Conservation (phyloP, 495 filamentous ascomycete genomes). For the Aspergillus sclerotioniger region DNA sequence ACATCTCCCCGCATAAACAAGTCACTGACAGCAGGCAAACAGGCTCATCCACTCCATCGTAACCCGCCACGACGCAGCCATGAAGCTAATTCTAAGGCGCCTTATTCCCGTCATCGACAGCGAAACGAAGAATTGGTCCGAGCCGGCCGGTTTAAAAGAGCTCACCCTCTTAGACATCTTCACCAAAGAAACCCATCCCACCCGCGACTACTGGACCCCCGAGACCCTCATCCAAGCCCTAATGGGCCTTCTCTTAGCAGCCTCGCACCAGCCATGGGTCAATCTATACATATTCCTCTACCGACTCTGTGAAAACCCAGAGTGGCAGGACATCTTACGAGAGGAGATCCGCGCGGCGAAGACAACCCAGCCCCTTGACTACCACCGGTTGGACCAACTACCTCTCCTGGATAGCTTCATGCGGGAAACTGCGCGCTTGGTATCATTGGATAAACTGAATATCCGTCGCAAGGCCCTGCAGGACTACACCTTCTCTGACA, state of each 20-base stretch:
- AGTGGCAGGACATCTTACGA: constrained; percentile 16
- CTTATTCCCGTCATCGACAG: not conserved
- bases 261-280: constrained; percentile 20
- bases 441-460: not conserved
- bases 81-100: constrained; percentile 8
- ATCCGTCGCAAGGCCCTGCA: not conserved
- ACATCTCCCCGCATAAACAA: not conserved
- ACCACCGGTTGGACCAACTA: not conserved
- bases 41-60: constrained; percentile 7
- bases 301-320: constrained; percentile 11
- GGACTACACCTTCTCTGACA: too few relatives aligned
- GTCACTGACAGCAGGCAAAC: not conserved
- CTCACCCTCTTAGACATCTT: not conserved
- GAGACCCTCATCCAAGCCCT: constrained; percentile 7
- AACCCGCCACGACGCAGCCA: not conserved
- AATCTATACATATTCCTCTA: constrained; percentile 1
- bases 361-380: not conserved
- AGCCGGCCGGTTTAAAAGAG: not conserved
- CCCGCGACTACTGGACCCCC: constrained; percentile 14
- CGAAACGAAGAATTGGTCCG: not conserved
- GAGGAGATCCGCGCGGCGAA: constrained; percentile 4
- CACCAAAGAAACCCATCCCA: not conserved
- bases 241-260: constrained; percentile 19
- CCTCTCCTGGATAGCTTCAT: not conserved
- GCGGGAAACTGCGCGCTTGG: not conserved